Conservation (phyloP, 345 rosid genomes). For the Excoecaria cochinchinensis region DNA sequence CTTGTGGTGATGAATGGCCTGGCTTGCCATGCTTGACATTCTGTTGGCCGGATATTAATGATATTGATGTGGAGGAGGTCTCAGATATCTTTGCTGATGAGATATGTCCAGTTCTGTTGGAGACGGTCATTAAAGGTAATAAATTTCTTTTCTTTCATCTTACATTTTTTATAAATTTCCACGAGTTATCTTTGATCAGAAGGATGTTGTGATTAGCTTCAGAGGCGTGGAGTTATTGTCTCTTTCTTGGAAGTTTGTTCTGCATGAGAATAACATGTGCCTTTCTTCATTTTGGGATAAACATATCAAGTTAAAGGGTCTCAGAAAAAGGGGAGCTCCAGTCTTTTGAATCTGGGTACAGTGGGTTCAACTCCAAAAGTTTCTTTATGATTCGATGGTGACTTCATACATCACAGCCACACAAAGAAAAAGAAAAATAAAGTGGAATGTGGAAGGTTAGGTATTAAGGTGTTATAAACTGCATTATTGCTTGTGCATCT, state of each 20-base stretch:
- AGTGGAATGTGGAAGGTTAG: too few species aligned
- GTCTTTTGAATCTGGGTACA: too few species aligned
- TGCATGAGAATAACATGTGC: neutral
- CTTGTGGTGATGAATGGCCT: constrained; percentile 36
- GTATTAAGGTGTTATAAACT: too few species aligned
- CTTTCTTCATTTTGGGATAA: neutral
- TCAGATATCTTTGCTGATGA: constrained; percentile 53
- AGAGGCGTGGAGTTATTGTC: neutral
- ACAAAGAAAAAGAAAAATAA: too few species aligned
- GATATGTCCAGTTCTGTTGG: constrained; percentile 71
- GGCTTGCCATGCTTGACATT: constrained; percentile 71
- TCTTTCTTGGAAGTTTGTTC: neutral
- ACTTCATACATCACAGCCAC: too few species aligned
- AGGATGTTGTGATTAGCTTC: neutral
- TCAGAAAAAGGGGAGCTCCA: neutral
- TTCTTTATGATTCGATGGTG: too few species aligned
- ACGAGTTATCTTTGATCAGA: neutral
- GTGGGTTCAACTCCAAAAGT: too few species aligned
- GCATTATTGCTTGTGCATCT: too few species aligned
- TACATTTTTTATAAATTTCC: neutral
- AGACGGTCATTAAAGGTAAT: constrained; percentile 84
- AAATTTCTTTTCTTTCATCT: constrained; percentile 6
- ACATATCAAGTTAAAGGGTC: neutral
- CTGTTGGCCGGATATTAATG: constrained; percentile 43
- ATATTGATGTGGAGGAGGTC: constrained; percentile 43